Conservation (phyloP, 768 basidiomycete genomes). For the Lentinula detonsa region DNA sequence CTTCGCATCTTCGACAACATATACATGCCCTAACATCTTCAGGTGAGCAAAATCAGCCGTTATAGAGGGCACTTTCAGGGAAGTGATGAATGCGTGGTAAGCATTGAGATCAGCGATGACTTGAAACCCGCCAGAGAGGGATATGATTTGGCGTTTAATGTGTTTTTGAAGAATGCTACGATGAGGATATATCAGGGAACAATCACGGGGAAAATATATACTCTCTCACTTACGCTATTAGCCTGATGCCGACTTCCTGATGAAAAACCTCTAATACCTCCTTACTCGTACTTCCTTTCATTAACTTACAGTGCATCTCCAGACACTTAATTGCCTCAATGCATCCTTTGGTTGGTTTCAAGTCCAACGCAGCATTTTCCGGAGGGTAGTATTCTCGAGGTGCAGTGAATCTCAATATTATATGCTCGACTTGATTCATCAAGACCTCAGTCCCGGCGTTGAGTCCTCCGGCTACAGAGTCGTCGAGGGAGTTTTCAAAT, state of each 20-base stretch:
- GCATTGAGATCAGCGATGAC: constrained; percentile 95
- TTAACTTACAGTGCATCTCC: constrained; percentile 83
- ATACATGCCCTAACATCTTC: constrained; percentile 97
- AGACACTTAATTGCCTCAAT: constrained; percentile 86
- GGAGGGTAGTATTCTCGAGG: constrained; percentile 89
- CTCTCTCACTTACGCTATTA: constrained; percentile 58
- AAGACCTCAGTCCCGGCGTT: constrained; percentile 94
- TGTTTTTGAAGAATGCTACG: constrained; percentile 90
- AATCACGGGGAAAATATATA: neutral
- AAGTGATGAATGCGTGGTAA: constrained; percentile 84
- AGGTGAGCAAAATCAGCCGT: constrained; percentile 87
- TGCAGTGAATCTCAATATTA: constrained; percentile 75
- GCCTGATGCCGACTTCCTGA: constrained; percentile 90
- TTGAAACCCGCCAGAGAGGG: constrained; percentile 88
- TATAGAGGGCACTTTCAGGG: constrained; percentile 80
- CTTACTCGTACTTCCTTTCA: constrained; percentile 91
- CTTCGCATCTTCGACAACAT: constrained; percentile 92
- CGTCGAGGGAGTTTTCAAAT: constrained; percentile 89
- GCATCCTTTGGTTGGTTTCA: constrained; percentile 84
- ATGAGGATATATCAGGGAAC: neutral
- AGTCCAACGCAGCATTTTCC: constrained; percentile 71
- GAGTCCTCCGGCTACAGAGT: constrained; percentile 87
- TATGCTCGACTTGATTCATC: constrained; percentile 97
- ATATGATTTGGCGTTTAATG: constrained; percentile 96
- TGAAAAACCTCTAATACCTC: constrained; percentile 98